Conservation (phyloP, 768 basidiomycete species). For the Termitomyces sp. region DNA sequence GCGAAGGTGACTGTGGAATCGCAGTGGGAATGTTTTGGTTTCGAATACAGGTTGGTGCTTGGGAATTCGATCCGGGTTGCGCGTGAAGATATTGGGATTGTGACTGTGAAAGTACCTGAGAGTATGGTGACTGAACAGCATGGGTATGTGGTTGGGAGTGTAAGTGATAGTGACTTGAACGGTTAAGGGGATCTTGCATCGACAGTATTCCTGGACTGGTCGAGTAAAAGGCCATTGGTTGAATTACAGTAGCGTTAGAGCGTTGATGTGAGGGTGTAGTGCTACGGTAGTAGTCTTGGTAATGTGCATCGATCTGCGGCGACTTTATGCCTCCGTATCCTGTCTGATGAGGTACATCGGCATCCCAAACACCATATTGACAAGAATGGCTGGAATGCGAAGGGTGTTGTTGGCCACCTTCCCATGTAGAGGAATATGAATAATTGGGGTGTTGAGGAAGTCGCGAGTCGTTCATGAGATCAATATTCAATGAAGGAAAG, state of each 20-base stretch:
- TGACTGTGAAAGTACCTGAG: conserved; percentile 21
- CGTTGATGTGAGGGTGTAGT: conserved; percentile 16
- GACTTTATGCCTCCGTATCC: conserved; percentile 10
- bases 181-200: conserved; percentile 26
- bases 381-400: conserved; percentile 20
- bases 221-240: conserved; percentile 14
- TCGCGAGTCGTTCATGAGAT: conserved; percentile 25
- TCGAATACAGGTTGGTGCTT: conserved; percentile 21
- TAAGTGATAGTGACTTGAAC: conserved; percentile 24
- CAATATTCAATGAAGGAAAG: conserved; percentile 6
- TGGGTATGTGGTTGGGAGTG: conserved; percentile 32
- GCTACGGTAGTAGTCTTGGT: conserved; percentile 18
- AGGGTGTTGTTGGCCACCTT: conserved; percentile 26
- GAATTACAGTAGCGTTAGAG: conserved; percentile 5
- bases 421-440: conserved; percentile 29
- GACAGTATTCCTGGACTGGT: conserved; percentile 19
- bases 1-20: conserved; percentile 14
- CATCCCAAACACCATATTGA: conserved; percentile 16
- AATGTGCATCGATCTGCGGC: conserved; percentile 10
- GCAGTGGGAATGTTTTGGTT: conserved; percentile 10
- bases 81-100: conserved; percentile 24
- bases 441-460: conserved; percentile 26
- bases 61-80: conserved; percentile 40
- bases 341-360: conserved; percentile 20
- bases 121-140: conserved; percentile 26